Conservation (phyloP, 1,284 basidiomycete genomes). For the Chondrostereum purpureum region DNA sequence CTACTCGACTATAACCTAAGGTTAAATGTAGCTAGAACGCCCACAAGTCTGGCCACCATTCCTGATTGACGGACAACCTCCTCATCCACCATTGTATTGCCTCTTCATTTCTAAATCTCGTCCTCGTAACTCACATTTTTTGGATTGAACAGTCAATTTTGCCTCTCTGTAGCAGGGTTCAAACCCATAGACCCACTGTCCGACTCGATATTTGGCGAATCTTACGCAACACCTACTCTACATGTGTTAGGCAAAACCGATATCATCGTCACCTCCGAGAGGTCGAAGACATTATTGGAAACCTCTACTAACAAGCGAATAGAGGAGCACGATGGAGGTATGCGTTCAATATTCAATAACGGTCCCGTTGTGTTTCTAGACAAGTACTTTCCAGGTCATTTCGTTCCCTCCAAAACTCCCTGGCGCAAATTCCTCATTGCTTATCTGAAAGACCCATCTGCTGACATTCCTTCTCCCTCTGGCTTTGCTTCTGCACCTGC, state of each 20-base stretch:
- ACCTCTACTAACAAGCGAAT: slow-evolving; percentile 55
- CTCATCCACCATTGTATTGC: slow-evolving; percentile 69
- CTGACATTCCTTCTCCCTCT: slow-evolving; percentile 27
- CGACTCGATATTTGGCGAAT: slow-evolving; percentile 48
- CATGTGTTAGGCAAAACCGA: slow-evolving; percentile 80
- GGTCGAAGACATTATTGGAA: slow-evolving; percentile 55
- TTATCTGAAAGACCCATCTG: slow-evolving; percentile 37
- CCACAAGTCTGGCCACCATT: slow-evolving; percentile 54
- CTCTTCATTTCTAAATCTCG: slow-evolving; percentile 11
- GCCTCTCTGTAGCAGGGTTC: slow-evolving; percentile 67
- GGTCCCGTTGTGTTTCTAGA: neutral
- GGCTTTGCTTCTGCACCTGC: slow-evolving; percentile 21
- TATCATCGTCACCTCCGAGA: slow-evolving; percentile 71
- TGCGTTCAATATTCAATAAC: too few relatives aligned
- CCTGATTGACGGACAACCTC: slow-evolving; percentile 54
- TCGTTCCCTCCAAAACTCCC: slow-evolving; percentile 65
- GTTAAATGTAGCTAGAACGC: slow-evolving; percentile 19
- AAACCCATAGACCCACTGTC: slow-evolving; percentile 42
- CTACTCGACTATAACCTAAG: slow-evolving; percentile 1
- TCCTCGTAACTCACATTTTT: neutral
- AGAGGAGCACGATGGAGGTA: slow-evolving; percentile 73
- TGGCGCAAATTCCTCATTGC: slow-evolving; percentile 69
- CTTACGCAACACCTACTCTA: slow-evolving; percentile 68
- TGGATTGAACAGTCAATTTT: slow-evolving; percentile 66
- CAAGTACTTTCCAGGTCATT: slow-evolving; percentile 46